Evolutionary conservation across 73 alveolate genomes (phyloP).

Genomic region (Effrenium voratum): DNA sequence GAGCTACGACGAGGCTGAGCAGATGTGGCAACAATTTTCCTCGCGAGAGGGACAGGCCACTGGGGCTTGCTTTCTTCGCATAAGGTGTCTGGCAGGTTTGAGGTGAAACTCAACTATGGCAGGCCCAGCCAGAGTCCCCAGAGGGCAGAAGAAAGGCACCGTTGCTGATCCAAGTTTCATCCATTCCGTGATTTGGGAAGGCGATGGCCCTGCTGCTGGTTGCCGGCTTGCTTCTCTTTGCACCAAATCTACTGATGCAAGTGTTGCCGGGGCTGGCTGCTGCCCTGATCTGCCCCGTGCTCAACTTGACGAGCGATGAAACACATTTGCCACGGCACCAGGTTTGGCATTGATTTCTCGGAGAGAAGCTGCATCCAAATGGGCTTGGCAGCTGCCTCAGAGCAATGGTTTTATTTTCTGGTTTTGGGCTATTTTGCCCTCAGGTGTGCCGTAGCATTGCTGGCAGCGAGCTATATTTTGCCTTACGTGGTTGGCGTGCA

Average conservation of each 20-base stretch:
- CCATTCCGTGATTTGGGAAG: neutral
- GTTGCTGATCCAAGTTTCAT: neutral
- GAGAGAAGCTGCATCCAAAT: conserved; percentile 50
- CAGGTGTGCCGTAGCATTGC: conserved; percentile 20
- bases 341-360: conserved; percentile 20
- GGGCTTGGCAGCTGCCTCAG: conserved; percentile 38
- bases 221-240: conserved; percentile 26
- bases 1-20: conserved; percentile 81
- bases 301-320: neutral
- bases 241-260: conserved; percentile 55
- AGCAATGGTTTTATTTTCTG: neutral
- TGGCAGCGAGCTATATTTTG: conserved; percentile 1
- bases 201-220: conserved; percentile 8
- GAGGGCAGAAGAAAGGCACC: neutral
- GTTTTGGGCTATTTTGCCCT: neutral
- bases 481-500: neutral
- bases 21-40: conserved; percentile 77
- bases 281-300: neutral
- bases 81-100: no score
- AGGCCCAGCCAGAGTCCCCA: neutral
- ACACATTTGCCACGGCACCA: neutral
- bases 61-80: no score
- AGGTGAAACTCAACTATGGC: no score
- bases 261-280: conserved; percentile 49
- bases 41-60: neutral